phyloP scores from a whole-genome alignment of 2,329 filamentous ascomycete species.

The Sphaerulina musiva region DNA sequence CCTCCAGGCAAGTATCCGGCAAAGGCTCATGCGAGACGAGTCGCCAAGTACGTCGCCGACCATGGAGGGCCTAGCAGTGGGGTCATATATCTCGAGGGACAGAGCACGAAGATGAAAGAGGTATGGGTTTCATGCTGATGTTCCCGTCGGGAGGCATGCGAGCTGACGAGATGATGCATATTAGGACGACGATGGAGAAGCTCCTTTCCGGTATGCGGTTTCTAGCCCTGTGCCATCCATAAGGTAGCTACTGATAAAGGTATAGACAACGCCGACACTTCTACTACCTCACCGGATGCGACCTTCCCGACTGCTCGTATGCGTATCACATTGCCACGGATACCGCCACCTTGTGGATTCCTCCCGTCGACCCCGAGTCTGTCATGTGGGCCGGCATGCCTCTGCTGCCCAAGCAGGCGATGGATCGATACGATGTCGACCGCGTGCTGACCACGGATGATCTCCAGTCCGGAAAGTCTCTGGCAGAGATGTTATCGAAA shows the following conservation, averaged over 20 bases:
- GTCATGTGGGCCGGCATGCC: slow-evolving; percentile 97
- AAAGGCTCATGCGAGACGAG: slow-evolving; percentile 76
- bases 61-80: slow-evolving; percentile 60
- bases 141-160: not conserved
- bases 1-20: slow-evolving; percentile 62
- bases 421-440: slow-evolving; percentile 55
- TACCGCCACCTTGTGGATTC: slow-evolving; percentile 82
- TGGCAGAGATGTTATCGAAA: slow-evolving; percentile 41
- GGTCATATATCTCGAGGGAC: slow-evolving; percentile 80
- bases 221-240: slow-evolving; percentile 35
- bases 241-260: not conserved
- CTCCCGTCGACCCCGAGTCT: slow-evolving; percentile 75
- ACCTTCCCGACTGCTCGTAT: slow-evolving; percentile 72
- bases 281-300: slow-evolving; percentile 87
- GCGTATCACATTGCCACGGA: slow-evolving; percentile 72
- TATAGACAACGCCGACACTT: slow-evolving; percentile 58
- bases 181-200: slow-evolving; percentile 72
- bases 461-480: slow-evolving; percentile 64
- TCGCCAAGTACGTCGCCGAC: slow-evolving; percentile 69
- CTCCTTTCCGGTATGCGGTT: slow-evolving; percentile 52
- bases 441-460: slow-evolving; percentile 49
- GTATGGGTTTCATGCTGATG: slow-evolving; percentile 23
- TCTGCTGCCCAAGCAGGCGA: slow-evolving; percentile 66
- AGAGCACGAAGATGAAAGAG: slow-evolving; percentile 72
- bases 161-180: not conserved